Evolutionary conservation across 352 stramenopile genomes (phyloP).

Genomic region (Pythium oligandrum): DNA sequence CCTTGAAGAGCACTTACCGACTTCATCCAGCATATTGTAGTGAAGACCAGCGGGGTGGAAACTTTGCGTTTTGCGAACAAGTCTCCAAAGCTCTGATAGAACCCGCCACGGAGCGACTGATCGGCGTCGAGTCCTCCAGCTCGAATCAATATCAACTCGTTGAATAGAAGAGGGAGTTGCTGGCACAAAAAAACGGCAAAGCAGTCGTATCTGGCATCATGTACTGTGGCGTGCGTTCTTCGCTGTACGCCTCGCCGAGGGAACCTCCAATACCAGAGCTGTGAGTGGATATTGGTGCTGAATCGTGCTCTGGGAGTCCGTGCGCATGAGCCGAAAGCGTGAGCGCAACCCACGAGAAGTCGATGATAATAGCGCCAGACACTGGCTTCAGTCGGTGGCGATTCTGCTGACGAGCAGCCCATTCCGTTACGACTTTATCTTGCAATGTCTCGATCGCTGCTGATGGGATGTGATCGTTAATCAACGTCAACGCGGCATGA

Average conservation of each 20-base stretch:
- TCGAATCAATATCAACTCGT: not conserved
- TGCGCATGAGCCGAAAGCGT: too few relatives aligned
- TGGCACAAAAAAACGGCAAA: constrained; percentile 1
- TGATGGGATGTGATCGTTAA: too few relatives aligned
- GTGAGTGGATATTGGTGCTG: too few relatives aligned
- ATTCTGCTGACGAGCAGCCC: too few relatives aligned
- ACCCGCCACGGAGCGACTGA: constrained; percentile 8
- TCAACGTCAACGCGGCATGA: too few relatives aligned
- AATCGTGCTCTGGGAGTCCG: too few relatives aligned
- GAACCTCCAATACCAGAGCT: constrained; percentile 9
- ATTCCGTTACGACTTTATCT: too few relatives aligned
- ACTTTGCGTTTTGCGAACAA: constrained; percentile 21
- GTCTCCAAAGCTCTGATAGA: constrained; percentile 17
- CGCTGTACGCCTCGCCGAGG: constrained; percentile 7
- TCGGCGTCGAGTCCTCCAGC: not conserved
- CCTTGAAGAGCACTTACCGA: constrained; percentile 24
- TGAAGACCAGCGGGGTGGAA: constrained; percentile 23
- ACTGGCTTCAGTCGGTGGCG: too few relatives aligned
- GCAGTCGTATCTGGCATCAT: not conserved
- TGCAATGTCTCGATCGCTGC: too few relatives aligned
- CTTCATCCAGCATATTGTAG: constrained; percentile 25
- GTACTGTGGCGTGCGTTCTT: constrained; percentile 4
- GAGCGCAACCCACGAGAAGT: too few relatives aligned
- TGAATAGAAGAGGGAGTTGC: constrained; percentile 3
- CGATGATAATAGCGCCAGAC: too few relatives aligned